Conservation (phyloP, 106 monocot genomes). For the Cymbidium sinense region DNA sequence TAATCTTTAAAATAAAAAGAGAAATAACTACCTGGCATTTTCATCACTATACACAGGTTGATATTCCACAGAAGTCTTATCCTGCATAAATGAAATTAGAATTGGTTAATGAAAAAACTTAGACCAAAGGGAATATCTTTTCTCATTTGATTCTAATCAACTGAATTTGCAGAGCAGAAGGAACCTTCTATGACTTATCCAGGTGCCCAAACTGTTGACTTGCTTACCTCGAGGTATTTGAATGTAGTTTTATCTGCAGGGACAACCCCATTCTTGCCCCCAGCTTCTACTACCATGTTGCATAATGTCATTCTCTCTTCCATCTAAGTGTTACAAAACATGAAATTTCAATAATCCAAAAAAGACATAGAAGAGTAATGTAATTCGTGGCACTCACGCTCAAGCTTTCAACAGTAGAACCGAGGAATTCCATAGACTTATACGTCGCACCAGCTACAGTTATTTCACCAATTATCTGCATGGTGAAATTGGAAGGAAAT, state of each 20-base stretch:
- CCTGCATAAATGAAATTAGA: slow-evolving; percentile 33
- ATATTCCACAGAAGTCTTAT: slow-evolving; percentile 58
- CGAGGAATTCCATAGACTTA: slow-evolving; percentile 94
- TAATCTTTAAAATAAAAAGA: neutral
- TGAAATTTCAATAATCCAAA: neutral
- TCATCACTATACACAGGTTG: slow-evolving; percentile 90
- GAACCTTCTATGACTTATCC: neutral
- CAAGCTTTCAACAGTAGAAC: slow-evolving; percentile 79
- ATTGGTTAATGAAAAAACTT: neutral
- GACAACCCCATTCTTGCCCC: slow-evolving; percentile 92
- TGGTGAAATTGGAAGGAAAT: neutral
- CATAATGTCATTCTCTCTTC: slow-evolving; percentile 98
- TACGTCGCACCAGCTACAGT: slow-evolving; percentile 92
- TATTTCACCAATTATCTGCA: slow-evolving; percentile 98
- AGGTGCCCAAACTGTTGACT: neutral
- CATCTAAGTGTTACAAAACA: slow-evolving; percentile 46
- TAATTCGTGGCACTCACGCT: slow-evolving; percentile 31
- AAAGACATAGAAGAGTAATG: neutral
- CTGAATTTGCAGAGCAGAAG: neutral
- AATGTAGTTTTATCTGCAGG: slow-evolving; percentile 87
- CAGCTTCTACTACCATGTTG: slow-evolving; percentile 98
- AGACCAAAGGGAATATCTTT: neutral
- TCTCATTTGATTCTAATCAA: slow-evolving; percentile 9
- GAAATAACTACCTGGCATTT: slow-evolving; percentile 51
- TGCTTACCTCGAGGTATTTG: slow-evolving; percentile 78